Base-by-base conservation (phyloP, 768 basidiomycete genomes). In the Psilocybe subaeruginosa region DNA sequence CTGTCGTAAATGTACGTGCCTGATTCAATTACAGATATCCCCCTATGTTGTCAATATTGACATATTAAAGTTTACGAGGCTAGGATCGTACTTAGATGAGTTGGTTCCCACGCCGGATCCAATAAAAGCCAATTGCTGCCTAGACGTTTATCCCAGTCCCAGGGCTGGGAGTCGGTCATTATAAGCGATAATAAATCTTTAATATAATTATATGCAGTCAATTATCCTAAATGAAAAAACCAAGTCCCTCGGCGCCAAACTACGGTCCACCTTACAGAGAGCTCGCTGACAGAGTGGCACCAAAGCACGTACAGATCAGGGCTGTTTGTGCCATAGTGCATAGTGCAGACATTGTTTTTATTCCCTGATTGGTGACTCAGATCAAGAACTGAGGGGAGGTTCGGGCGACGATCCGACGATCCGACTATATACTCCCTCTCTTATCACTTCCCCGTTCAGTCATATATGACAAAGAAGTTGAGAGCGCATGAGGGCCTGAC, bases 351-450 rank as follows among this genome's bases (percentile, higher is more conserved):
- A 7, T 17, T 47, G 12, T 7, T 23, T 27, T 16, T 48, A 39
- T 41, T 9, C 56, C 45, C 45, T 48, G 47, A 27, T 35, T 35
- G 33, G 33, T 35, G 7, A 35, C 7, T 35, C 11, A 23, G 33
- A 11, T 35, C n/a, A n/a, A 12, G 11, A 11, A n/a, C 14, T 43
- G 14, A 35, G 31, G 53, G 43, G 59, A 39, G n/a, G 35, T 35
- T 31, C 59, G 59, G 59, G n/a, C 54, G 48, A 55, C 27, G 54
- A 23, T 41, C 59, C 59, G 59, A 47, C 33, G 45, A 16, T 37
- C 41, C 8, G 33, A 35, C 33, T 35, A 5, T 43, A 23, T 23
- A 23, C 23, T 23, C 23, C 23, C 23, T 12, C 45, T 33, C 54
- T 55, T 60, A 60, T 60, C 59, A 37, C 45, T 48, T 30, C 33